phyloP scores from a whole-genome alignment of 2,329 filamentous ascomycete genomes.

The Myotisia sp. region DNA sequence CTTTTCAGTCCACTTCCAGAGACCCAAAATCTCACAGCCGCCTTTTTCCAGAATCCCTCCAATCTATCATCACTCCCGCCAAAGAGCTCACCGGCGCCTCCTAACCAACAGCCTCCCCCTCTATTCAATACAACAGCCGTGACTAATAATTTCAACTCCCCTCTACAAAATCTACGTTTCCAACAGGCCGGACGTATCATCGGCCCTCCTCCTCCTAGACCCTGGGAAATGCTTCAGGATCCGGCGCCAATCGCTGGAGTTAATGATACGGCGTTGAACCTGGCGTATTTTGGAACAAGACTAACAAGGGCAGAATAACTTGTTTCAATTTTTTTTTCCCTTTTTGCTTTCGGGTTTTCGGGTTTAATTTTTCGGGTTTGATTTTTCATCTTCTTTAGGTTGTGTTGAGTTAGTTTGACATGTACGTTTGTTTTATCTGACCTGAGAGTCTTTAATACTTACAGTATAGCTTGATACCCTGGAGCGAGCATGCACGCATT shows the following conservation, averaged over 20 bases:
- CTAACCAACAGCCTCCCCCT: neutral
- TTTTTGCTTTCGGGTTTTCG: no score
- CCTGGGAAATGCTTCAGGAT: conserved; percentile 34
- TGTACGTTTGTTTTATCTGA: no score
- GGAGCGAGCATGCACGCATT: no score
- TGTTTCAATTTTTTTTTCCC: no score
- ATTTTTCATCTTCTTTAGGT: no score
- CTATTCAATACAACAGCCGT: conserved; percentile 8
- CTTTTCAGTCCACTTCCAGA: conserved; percentile 29
- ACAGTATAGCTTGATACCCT: no score
- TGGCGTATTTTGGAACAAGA: conserved; percentile 30
- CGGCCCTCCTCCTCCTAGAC: conserved; percentile 24
- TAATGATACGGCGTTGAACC: conserved; percentile 33
- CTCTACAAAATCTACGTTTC: conserved; percentile 23
- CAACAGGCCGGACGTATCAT: conserved; percentile 24
- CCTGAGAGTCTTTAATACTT: no score
- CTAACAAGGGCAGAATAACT: conserved; percentile 10
- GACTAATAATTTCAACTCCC: conserved; percentile 17
- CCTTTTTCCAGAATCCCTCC: neutral
- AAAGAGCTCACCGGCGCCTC: conserved; percentile 19
- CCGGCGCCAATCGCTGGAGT: conserved; percentile 29
- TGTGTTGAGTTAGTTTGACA: no score
- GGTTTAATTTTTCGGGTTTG: no score
- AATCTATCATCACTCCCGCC: conserved; percentile 18
- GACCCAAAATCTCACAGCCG: conserved; percentile 5